Evolutionary conservation across 345 rosid species (phyloP), one percentile per base, ranked within the genome.

Genomic region (Theobroma cacao): DNA sequence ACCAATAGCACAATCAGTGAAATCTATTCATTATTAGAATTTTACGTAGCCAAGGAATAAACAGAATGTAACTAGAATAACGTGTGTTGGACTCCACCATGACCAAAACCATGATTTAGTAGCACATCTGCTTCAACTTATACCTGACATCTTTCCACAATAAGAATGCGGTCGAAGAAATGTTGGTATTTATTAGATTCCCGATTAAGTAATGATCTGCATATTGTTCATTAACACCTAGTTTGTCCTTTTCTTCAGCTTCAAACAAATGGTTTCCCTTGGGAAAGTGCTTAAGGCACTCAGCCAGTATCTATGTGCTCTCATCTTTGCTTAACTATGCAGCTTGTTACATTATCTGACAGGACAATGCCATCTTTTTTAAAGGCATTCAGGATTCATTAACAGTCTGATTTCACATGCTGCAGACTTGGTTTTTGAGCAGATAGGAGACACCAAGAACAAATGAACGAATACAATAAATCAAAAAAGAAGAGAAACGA

Each of bases 401-500:
- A 55, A 7, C 26, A n/a, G n/a, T 22, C 26, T 55, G 59, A 55
- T 7, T 55, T n/a, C 26, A 55, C 9, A n/a, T 55, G 59, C 3
- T 5, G 24, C 58, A 55, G 59, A 55, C 26, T 2, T 55, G 59
- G 60, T 55, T 55, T 47, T 55, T 22, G 28, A 55, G 2, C 30
- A 55, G 28, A 55, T 22, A 55, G 22, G 28, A n/a, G 24, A 22
- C 26, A 55, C 24, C 12, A 7, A 55, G 22, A n/a, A 9, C 30
- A 15, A 61, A 31, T 61, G 65, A 61, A 61, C 0, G 20, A 61
- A 61, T 61, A 14, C 22, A 30, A 28, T 61, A 30, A 30, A 22
- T 22, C 13, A 4, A 61, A 61, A n/a, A 61, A 61, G 8, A 15
- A 60, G 78, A 73, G 66, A 80, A 80, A 13, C 81, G 56, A 24